A percentile compares a stretch with the other conserved stretches of the same genome.
Evolutionary conservation across 1,284 basidiomycete species (phyloP).

Genomic region (Dichomitus squalens): DNA sequence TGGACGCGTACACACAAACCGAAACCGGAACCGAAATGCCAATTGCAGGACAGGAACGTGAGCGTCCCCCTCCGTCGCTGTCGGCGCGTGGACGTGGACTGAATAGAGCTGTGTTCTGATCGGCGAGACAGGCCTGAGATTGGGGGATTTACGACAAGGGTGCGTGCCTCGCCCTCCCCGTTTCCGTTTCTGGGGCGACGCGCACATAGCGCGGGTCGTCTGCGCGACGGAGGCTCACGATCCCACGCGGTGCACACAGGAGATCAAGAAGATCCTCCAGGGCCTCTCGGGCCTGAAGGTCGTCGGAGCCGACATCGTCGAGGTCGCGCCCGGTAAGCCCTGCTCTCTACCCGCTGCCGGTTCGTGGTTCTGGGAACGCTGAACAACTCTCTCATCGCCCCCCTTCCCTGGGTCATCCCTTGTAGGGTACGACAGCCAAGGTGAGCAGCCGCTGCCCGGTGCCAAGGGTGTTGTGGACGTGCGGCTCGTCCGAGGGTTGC

Average conservation of each 20-base stretch:
- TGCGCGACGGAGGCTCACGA: not conserved
- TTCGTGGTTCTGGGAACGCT: not conserved
- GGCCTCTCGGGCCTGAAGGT: conserved; percentile 41
- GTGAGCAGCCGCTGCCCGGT: no score
- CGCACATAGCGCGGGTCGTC: no score
- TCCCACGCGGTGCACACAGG: conserved; percentile 22
- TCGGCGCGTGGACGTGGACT: not conserved
- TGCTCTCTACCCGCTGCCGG: not conserved
- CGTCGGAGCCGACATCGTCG: conserved; percentile 45
- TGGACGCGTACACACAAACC: not conserved
- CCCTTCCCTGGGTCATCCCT: not conserved
- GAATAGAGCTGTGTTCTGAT: not conserved
- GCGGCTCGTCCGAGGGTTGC: no score
- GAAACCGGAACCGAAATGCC: not conserved
- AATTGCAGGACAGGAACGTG: conserved; percentile 38
- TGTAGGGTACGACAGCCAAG: conserved; percentile 32
- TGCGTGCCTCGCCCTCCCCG: conserved; percentile 11
- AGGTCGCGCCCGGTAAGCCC: conserved; percentile 36
- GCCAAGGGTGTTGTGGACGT: no score
- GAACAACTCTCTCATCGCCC: not conserved
- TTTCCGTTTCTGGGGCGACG: not conserved
- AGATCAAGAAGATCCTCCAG: conserved; percentile 42
- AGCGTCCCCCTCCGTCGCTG: conserved; percentile 9
- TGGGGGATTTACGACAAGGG: conserved; percentile 41
- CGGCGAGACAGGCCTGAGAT: conserved; percentile 33